Evolutionary conservation across 2,329 filamentous ascomycete genomes (phyloP), one percentile per base, ranked within the genome.

Genomic region (Nemania sp.): DNA sequence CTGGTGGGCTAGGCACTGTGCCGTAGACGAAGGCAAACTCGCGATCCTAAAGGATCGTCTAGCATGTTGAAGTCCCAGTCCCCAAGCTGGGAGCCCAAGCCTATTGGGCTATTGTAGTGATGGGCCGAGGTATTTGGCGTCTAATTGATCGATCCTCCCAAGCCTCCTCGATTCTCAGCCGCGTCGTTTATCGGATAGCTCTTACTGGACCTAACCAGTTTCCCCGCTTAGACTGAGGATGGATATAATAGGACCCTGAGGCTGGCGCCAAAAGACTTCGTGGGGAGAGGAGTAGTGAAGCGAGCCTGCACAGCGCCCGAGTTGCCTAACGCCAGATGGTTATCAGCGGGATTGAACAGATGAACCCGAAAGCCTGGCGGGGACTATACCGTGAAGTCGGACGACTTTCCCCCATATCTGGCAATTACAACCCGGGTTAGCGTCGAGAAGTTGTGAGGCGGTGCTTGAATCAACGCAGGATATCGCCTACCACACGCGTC

Each of bases 391-490:
- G 48, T 65, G 62, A 9, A 54, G 18, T 55, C 62, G 59, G 37
- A 62, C 56, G 9, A 65, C 53, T 49, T 63, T 65, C 56, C 62
- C 62, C 62, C 62, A 65, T 15, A 63, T 65, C 62, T 65, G n/a
- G 25, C 10, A 54, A 46, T 5, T 3, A 18, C 32, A 45, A 4
- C 12, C 5, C 4, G 13, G 2, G 18, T 62, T 35, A 63, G 58
- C 49, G 49, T 50, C 42, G 42, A 7, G 18, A 35, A 12, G 25
- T 54, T 7, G 4, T 29, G 7, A 29, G 11, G 21, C 3, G 13
- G 2, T 12, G 13, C 3, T 18, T 15, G 20, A 43, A 42, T 53
- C 25, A 37, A 37, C 9, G 3, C n/a, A 6, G 10, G n/a, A 34
- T 13, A 45, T 34, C 46, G 52, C 60, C 18, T 63, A 65, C 60